Base-by-base conservation (phyloP, 371 early-diverging fungal genomes). In the Massospora cicadina region DNA sequence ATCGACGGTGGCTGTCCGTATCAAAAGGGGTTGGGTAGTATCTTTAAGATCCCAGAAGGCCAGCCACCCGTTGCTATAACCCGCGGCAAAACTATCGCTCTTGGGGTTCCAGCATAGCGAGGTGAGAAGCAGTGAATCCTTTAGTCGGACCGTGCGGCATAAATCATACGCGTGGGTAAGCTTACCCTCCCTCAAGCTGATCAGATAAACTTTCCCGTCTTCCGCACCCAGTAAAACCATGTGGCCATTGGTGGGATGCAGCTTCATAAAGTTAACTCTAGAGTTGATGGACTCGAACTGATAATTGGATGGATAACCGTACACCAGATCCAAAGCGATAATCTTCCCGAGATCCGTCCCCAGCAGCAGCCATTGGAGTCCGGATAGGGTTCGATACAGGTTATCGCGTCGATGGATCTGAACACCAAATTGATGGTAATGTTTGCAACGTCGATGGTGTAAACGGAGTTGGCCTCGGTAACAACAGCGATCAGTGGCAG, bases 51-150 rank as follows among this genome's bases (percentile, higher is more conserved):
- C 13, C 62, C 62, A 62, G 43, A 62, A 62, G 2, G 43, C 43
- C 23, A 62, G 25, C 62, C 62, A 62, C 17, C 62, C 62, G 23
- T 62, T 62, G 43, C 43, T 43, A 62, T 33, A 62, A 13, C 62
- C 62, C 13, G 33, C 17, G 3, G 53, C 62, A 33, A 62, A 33
- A n/a, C 43, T 10, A 2, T 43, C 28, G 3, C 33, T 25, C 7
- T 62, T 23, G n/a, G 62, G 62, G 53, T 13, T 33, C 62, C 62
- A 62, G n/a, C 43, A 13, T 23, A 62, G 13, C 7, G 63, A n/a
- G 5, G 54, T n/a, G n/a, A 54, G 21, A 54, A 17, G 2, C 13
- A 43, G 5, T 33, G n/a, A 7, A 2, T 2, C 10, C 54, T 63
- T 55, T 2, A 63, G 13, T 2, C 12, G 5, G 17, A 12, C 23